These are phyloP conservation scores for Corniculantispora saksenae DNA, from an alignment of 2,329 filamentous ascomycete genomes.

Conservation along the genomic window DNA sequence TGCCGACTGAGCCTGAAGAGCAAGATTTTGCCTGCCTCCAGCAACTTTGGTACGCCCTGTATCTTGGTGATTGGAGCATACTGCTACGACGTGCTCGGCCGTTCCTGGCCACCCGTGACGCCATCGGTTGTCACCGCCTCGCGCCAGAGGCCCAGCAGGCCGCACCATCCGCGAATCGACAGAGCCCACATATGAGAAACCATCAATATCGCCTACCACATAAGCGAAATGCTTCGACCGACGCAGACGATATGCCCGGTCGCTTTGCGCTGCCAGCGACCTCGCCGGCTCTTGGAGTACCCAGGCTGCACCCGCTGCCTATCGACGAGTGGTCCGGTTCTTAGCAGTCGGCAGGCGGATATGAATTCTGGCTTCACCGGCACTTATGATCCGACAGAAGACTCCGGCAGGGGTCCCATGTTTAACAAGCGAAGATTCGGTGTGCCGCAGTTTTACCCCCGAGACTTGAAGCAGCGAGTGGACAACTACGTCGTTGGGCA, in stretches of 20 bases:
- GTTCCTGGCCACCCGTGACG: conserved; percentile 4
- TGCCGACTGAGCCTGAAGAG: neutral
- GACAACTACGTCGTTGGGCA: conserved; percentile 97
- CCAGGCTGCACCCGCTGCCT: conserved; percentile 27
- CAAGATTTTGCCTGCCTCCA: neutral
- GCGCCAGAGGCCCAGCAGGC: neutral
- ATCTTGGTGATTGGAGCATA: neutral
- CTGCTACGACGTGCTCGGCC: neutral
- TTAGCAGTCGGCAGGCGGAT: conserved; percentile 44
- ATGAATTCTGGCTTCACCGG: conserved; percentile 61
- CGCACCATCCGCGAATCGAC: neutral
- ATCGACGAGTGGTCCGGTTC: conserved; percentile 27
- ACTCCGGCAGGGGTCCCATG: conserved; percentile 59
- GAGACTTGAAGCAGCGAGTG: conserved; percentile 80
- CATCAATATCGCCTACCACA: neutral
- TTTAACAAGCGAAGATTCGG: conserved; percentile 59
- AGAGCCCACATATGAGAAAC: neutral
- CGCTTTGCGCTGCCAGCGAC: conserved; percentile 3
- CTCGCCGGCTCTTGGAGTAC: neutral
- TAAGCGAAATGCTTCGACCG: conserved; percentile 8
- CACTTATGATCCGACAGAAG: conserved; percentile 57
- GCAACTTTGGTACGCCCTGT: neutral
- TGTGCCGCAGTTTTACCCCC: conserved; percentile 64
- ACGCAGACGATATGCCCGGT: neutral
- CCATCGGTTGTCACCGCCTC: neutral